A percentile compares a stretch with the other conserved stretches of the same genome.
Evolutionary conservation across 257 asterid species (phyloP).

Genomic region (Perilla frutescens): DNA sequence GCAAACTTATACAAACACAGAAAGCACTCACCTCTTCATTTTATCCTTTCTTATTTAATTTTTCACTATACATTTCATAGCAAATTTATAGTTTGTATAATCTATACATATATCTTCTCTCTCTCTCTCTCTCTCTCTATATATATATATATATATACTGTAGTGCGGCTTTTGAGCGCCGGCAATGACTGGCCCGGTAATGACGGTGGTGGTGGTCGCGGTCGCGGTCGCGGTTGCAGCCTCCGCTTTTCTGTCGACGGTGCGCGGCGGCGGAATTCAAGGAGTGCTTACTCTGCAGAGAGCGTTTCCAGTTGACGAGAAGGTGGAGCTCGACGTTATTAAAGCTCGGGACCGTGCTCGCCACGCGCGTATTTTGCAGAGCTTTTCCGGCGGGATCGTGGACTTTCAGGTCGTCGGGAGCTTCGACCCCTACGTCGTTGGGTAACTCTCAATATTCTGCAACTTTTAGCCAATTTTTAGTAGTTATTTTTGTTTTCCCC

Average conservation of each 20-base stretch:
- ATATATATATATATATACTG: background rate
- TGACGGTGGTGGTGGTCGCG: conserved; percentile 29
- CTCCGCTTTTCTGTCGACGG: conserved; percentile 34
- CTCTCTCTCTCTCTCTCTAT: no score
- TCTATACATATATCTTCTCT: no score
- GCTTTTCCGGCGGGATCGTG: conserved; percentile 72
- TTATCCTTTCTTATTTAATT: conserved; percentile 10
- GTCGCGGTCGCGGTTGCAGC: conserved; percentile 37
- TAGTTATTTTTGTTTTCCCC: background rate
- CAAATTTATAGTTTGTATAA: background rate
- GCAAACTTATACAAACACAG: conserved; percentile 7
- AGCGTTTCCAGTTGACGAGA: conserved; percentile 58
- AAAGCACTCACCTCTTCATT: background rate
- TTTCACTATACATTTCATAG: conserved; percentile 4
- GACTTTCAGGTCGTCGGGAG: conserved; percentile 73
- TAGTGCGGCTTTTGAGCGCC: conserved; percentile 33
- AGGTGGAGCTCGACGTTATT: conserved; percentile 59
- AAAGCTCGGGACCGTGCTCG: conserved; percentile 81
- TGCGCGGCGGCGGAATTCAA: conserved; percentile 42
- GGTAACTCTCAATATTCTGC: conserved; percentile 48
- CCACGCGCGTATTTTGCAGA: conserved; percentile 75
- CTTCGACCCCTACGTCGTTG: conserved; percentile 81
- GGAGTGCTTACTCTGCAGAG: conserved; percentile 68
- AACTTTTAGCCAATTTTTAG: background rate
- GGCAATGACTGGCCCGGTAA: conserved; percentile 53